Conservation (phyloP, 331 rosid genomes). For the Malus hybrid region DNA sequence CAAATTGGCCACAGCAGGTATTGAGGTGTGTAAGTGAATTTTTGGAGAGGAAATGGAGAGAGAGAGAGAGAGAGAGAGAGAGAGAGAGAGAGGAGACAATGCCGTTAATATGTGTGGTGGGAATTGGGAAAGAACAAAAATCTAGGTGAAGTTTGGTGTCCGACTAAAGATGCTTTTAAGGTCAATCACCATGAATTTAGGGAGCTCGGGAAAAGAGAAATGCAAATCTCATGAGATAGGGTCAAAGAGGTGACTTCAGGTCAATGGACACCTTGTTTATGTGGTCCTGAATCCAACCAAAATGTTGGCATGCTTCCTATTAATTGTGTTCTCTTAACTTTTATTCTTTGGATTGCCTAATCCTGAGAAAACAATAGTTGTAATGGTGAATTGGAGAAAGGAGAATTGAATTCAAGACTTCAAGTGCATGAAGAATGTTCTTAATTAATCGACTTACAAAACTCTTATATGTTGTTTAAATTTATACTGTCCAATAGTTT, state of each 20-base stretch:
- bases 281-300: constrained; percentile 8
- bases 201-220: constrained; percentile 24
- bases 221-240: background rate
- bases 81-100: constrained; percentile 15
- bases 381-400: too few relatives aligned
- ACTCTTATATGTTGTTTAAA: too few relatives aligned
- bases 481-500: too few relatives aligned
- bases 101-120: constrained; percentile 29
- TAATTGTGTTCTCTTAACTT: background rate
- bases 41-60: background rate
- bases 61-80: background rate
- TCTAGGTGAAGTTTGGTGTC: constrained; percentile 25
- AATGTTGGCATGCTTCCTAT: background rate
- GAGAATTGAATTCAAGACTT: too few relatives aligned
- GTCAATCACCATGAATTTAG: constrained; percentile 39
- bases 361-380: too few relatives aligned
- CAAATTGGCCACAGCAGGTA: constrained; percentile 4
- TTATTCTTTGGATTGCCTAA: background rate
- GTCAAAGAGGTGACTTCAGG: constrained; percentile 26
- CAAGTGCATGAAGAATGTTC: too few relatives aligned
- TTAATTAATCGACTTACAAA: too few relatives aligned
- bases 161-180: constrained; percentile 31
- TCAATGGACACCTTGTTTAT: constrained; percentile 5
- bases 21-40: background rate
- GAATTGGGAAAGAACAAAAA: constrained; percentile 31